A percentile compares a stretch with the other conserved stretches of the same genome.
phyloP scores from a whole-genome alignment of 352 stramenopile species.

The Thalassiosira exigua region DNA sequence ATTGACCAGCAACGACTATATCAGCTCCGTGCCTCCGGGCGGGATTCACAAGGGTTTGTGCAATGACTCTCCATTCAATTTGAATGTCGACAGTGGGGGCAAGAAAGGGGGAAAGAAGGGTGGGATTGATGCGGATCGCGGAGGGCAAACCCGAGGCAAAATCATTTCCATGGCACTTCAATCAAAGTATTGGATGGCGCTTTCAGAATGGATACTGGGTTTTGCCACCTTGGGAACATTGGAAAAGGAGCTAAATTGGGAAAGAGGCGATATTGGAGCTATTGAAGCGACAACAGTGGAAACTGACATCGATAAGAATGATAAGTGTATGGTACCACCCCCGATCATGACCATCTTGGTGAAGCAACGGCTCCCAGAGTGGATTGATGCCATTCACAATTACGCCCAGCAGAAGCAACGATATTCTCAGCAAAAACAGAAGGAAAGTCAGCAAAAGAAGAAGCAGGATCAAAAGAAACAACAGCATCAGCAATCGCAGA shows the following conservation, averaged over 20 bases:
- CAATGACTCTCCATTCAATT: slow-evolving; percentile 5
- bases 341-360: slow-evolving; percentile 54
- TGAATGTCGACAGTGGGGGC: background rate
- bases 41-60: slow-evolving; percentile 64
- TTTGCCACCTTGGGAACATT: slow-evolving; percentile 54
- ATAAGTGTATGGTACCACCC: slow-evolving; percentile 45
- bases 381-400: slow-evolving; percentile 40
- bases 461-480: slow-evolving; percentile 16
- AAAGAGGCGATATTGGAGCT: no score
- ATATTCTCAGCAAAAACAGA: slow-evolving; percentile 24
- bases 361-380: slow-evolving; percentile 49
- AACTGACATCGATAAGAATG: background rate
- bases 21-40: slow-evolving; percentile 51
- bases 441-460: slow-evolving; percentile 31
- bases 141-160: slow-evolving; percentile 21
- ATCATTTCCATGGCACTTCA: slow-evolving; percentile 52
- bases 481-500: background rate
- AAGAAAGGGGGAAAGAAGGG: slow-evolving; percentile 7
- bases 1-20: slow-evolving; percentile 63
- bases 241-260: slow-evolving; percentile 33
- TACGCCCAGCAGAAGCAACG: slow-evolving; percentile 10
- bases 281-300: background rate
- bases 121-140: background rate
- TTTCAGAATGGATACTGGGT: slow-evolving; percentile 53
- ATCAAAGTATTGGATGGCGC: slow-evolving; percentile 47